phyloP scores from a whole-genome alignment of 2,329 filamentous ascomycete genomes.

The Dactylellina cionopaga region DNA sequence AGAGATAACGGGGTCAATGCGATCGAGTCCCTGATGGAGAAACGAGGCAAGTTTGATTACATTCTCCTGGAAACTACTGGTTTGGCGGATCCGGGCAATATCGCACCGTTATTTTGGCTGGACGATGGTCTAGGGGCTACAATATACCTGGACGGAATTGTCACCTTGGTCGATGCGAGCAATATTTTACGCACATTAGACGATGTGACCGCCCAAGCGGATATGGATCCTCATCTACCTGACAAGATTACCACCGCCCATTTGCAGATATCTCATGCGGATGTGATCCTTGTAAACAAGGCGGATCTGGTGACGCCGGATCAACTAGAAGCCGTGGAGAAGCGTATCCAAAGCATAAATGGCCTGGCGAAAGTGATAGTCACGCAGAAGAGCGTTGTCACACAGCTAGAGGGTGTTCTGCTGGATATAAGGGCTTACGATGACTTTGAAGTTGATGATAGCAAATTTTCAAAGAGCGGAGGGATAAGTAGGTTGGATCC shows the following conservation, averaged over 20 bases:
- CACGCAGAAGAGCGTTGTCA: conserved; percentile 81
- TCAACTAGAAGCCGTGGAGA: conserved; percentile 75
- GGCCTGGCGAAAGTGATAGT: conserved; percentile 83
- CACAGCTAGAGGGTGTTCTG: conserved; percentile 83
- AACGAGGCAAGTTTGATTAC: conserved; percentile 93
- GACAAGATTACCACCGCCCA: conserved; percentile 78
- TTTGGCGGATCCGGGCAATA: conserved; percentile 91
- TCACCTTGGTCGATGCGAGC: conserved; percentile 93
- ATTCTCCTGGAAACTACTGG: conserved; percentile 97
- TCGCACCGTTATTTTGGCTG: conserved; percentile 96
- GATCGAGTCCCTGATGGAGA: conserved; percentile 94
- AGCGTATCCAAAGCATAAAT: conserved; percentile 85
- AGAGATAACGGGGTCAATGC: conserved; percentile 93
- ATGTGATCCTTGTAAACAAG: conserved; percentile 95
- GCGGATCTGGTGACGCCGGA: conserved; percentile 78
- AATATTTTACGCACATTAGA: conserved; percentile 86
- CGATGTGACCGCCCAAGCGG: conserved; percentile 66
- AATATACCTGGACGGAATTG: conserved; percentile 96
- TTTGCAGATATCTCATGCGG: conserved; percentile 94
- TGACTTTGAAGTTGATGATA: conserved; percentile 67
- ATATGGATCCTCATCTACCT: conserved; percentile 67
- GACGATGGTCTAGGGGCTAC: conserved; percentile 94
- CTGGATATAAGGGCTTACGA: conserved; percentile 95
- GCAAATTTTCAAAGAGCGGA: conserved; percentile 69
- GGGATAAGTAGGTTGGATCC: conserved; percentile 87